Percentiles rank a stretch among this genome's conserved stretches.
Evolutionary conservation across 305 asterid species (phyloP).

Genomic region (Vinca major): DNA sequence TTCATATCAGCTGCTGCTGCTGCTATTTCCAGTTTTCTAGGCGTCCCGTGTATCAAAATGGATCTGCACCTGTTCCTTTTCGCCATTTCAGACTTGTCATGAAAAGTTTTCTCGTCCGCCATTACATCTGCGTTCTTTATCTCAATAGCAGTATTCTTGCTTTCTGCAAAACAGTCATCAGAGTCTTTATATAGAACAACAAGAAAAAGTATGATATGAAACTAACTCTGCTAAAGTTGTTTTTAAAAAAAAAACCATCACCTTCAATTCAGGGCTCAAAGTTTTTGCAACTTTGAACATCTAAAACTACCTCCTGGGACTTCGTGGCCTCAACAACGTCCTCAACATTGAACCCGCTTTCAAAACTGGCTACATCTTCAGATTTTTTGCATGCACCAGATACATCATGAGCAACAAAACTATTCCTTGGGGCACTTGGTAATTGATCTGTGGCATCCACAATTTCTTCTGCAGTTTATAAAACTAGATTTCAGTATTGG

Average conservation of each 20-base stretch:
- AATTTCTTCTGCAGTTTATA: not conserved
- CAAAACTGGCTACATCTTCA: conserved; percentile 1
- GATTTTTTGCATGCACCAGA: not conserved
- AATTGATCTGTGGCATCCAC: not conserved
- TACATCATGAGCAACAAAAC: not conserved
- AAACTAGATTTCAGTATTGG: not conserved
- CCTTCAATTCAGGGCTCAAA: not conserved
- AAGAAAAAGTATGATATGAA: not conserved
- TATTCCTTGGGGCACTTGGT: not conserved
- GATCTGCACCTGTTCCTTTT: conserved; percentile 36
- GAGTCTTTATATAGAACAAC: not conserved
- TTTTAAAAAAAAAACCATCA: not conserved
- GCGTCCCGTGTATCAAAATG: conserved; percentile 63
- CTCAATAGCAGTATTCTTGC: conserved; percentile 12
- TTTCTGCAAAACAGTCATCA: conserved; percentile 7
- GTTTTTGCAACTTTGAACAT: not conserved
- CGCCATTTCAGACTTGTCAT: conserved; percentile 17
- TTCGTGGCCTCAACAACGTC: not conserved
- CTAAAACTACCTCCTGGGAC: not conserved
- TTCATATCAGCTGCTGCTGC: conserved; percentile 31
- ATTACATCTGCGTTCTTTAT: conserved; percentile 5
- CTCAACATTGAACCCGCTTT: not conserved
- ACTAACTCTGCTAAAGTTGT: not conserved
- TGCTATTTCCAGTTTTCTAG: conserved; percentile 29
- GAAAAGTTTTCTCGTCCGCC: conserved; percentile 8